These are phyloP conservation scores for Bocquillonia castaneifolia DNA, from an alignment of 441 rosid species.

Conservation along the genomic window DNA sequence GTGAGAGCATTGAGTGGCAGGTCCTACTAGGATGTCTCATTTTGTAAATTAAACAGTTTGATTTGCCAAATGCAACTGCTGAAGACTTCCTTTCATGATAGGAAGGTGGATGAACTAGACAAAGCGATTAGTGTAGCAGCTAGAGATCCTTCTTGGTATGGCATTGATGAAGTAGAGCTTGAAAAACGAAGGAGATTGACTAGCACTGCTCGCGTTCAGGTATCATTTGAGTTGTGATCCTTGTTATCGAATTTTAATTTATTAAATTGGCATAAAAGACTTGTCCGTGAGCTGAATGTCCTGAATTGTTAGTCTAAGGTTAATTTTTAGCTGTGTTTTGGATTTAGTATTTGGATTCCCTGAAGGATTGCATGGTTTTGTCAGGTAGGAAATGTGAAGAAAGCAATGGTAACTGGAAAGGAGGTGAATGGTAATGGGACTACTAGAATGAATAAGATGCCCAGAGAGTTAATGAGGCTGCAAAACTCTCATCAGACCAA, in stretches of 20 bases:
- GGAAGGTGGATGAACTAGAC: conserved; percentile 97
- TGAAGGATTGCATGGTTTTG: conserved; percentile 22
- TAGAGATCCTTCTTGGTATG: conserved; percentile 84
- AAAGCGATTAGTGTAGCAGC: conserved; percentile 85
- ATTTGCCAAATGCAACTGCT: conserved; percentile 33
- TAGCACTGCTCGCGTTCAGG: conserved; percentile 77
- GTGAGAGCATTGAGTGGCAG: conserved; percentile 98
- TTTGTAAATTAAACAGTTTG: conserved; percentile 14
- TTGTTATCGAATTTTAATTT: neutral
- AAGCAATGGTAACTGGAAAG: conserved; percentile 58
- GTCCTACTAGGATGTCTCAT: conserved; percentile 36
- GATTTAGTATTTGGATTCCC: conserved; percentile 1
- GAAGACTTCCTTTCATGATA: conserved; percentile 51
- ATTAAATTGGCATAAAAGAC: conserved; percentile 1
- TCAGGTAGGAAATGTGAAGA: conserved; percentile 75
- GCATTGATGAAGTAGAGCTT: conserved; percentile 77
- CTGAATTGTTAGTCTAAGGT: neutral
- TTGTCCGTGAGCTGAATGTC: neutral
- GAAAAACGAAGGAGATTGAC: conserved; percentile 95
- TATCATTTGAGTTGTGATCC: conserved; percentile 22
- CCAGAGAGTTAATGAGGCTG: conserved; percentile 78
- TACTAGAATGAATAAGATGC: conserved; percentile 53
- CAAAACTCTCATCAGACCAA: conserved; percentile 56
- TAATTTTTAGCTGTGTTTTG: neutral
- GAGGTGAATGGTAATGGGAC: conserved; percentile 39